Evolutionary conservation across 31 red algal species (phyloP).

Genomic region (Endocladia muricata): DNA sequence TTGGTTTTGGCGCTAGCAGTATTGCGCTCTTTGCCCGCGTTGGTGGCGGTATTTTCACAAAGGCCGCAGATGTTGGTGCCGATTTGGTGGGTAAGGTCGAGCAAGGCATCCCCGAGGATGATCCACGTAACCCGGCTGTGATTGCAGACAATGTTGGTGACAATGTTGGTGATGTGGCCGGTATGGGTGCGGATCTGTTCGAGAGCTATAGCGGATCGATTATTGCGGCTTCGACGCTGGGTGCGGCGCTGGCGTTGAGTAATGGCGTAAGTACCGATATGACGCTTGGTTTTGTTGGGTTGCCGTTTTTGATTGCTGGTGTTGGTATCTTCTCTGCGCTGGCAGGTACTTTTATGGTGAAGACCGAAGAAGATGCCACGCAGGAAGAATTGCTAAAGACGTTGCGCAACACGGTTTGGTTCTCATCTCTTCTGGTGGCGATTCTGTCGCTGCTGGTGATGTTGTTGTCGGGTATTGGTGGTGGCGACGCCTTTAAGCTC

Average conservation of each 20-base stretch:
- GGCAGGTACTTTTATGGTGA: no score
- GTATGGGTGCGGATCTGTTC: conserved; percentile 68
- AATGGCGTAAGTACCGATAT: background rate
- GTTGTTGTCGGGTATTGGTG: no score
- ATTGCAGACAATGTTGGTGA: conserved; percentile 86
- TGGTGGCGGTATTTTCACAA: conserved; percentile 70
- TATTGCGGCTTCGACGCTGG: conserved; percentile 50
- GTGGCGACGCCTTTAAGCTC: no score
- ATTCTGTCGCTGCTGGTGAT: no score
- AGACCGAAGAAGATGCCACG: no score
- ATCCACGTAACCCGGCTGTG: conserved; percentile 56
- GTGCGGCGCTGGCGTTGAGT: no score
- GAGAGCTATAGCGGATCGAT: conserved; percentile 45
- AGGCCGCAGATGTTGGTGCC: conserved; percentile 73
- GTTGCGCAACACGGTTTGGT: no score
- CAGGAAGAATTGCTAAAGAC: no score
- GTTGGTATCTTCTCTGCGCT: conserved; percentile 27
- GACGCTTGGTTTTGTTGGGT: conserved; percentile 35
- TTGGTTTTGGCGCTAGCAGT: conserved; percentile 47
- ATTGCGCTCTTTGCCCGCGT: conserved; percentile 71
- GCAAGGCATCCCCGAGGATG: conserved; percentile 61
- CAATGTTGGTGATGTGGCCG: conserved; percentile 86
- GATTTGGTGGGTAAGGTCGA: conserved; percentile 72
- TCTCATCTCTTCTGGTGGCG: no score
- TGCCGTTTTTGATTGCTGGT: conserved; percentile 36